These are phyloP conservation scores for Botrytis hyacinthi DNA, from an alignment of 2,329 filamentous ascomycete species.

Conservation along the genomic window DNA sequence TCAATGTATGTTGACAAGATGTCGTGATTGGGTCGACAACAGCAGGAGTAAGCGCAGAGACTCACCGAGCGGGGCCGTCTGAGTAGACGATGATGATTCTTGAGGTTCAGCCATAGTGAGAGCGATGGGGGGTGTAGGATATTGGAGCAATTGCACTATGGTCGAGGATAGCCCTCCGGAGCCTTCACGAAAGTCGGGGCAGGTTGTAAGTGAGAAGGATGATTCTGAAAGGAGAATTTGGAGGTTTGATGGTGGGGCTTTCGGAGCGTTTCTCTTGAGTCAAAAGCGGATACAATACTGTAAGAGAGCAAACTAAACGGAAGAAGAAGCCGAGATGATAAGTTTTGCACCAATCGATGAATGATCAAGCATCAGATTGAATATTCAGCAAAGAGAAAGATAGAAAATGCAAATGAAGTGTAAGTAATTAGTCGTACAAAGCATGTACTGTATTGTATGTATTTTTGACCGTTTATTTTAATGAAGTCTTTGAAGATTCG, in stretches of 20 bases:
- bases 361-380: not conserved
- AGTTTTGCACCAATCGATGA: slow-evolving; percentile 14
- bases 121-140: slow-evolving; percentile 2
- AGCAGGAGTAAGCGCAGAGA: slow-evolving; percentile 29
- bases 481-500: slow-evolving; percentile 3
- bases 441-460: not conserved
- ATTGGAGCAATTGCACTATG: slow-evolving; percentile 18
- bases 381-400: not conserved
- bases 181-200: slow-evolving; percentile 20
- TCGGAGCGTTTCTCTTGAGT: slow-evolving; percentile 20
- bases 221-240: slow-evolving; percentile 23
- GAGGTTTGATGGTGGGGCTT: slow-evolving; percentile 25
- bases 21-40: slow-evolving; percentile 23
- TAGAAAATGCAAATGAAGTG: not conserved
- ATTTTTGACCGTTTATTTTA: not conserved
- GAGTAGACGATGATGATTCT: slow-evolving; percentile 22
- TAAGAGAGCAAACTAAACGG: slow-evolving; percentile 7
- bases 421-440: not conserved
- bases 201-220: slow-evolving; percentile 14
- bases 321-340: slow-evolving; percentile 16
- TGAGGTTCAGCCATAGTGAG: slow-evolving; percentile 28
- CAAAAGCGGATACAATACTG: slow-evolving; percentile 14
- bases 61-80: slow-evolving; percentile 30
- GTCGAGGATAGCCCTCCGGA: slow-evolving; percentile 22
- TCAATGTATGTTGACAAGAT: not conserved